Conservation (phyloP, 768 basidiomycete genomes). For the Leccinum disarticulatum region DNA sequence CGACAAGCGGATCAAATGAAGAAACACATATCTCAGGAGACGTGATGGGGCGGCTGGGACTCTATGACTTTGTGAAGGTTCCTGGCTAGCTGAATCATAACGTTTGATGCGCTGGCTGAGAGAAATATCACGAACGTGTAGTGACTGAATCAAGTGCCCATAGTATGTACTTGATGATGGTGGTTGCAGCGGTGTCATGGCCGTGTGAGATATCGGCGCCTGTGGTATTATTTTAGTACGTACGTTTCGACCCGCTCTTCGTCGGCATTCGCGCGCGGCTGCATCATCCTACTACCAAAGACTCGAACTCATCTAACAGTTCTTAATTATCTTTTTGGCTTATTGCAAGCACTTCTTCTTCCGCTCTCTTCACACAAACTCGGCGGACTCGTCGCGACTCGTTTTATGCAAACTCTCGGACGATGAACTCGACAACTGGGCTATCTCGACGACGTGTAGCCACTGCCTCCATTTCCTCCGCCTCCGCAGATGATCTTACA, state of each 20-base stretch:
- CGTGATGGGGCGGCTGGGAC: not conserved
- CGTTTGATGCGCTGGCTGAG: no score
- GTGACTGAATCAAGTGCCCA: not conserved
- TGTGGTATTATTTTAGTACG: not conserved
- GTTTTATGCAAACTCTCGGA: slow-evolving; percentile 21
- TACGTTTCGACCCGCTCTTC: slow-evolving; percentile 12
- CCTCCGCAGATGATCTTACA: slow-evolving; percentile 39
- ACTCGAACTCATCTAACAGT: not conserved
- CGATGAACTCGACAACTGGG: slow-evolving; percentile 53
- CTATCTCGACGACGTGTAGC: slow-evolving; percentile 60
- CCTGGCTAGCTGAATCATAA: not conserved
- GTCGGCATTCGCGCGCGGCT: slow-evolving; percentile 5
- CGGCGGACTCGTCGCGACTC: not conserved
- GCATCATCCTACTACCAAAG: slow-evolving; percentile 3
- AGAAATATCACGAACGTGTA: not conserved
- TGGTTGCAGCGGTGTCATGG: not conserved
- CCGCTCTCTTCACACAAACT: slow-evolving; percentile 3
- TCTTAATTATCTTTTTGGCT: not conserved
- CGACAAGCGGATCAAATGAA: slow-evolving; percentile 19
- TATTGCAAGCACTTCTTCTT: slow-evolving; percentile 5
- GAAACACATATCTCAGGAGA: slow-evolving; percentile 12
- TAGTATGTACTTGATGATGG: not conserved
- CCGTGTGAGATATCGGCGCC: not conserved
- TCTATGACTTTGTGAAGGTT: not conserved
- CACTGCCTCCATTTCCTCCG: slow-evolving; percentile 38